Evolutionary conservation across 163 green algal genomes (phyloP).

Genomic region (Smithsoniella earleae): DNA sequence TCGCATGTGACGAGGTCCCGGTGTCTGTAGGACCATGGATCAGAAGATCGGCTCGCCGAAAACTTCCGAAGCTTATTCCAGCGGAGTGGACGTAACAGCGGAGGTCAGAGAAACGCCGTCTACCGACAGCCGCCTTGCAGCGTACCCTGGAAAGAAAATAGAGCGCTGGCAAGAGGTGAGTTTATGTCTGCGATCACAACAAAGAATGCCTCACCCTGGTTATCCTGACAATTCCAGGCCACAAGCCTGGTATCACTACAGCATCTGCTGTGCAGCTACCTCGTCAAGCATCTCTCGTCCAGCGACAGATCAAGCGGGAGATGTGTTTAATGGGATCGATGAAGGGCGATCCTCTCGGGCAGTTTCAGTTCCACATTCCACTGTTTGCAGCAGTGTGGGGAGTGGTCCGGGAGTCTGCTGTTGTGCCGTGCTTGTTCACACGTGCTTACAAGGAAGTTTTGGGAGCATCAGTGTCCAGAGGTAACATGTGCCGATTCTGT

Average conservation of each 20-base stretch:
- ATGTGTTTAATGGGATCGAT: constrained; percentile 3
- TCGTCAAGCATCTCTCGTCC: background rate
- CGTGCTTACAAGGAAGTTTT: constrained; percentile 23
- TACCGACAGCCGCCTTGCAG: background rate
- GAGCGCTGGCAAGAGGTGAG: constrained; percentile 29
- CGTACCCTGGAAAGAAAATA: constrained; percentile 15
- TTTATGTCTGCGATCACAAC: no score
- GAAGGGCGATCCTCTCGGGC: constrained; percentile 16
- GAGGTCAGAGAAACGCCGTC: no score
- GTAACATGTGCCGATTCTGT: constrained; percentile 28
- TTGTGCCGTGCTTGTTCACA: constrained; percentile 20
- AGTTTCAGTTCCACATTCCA: constrained; percentile 31
- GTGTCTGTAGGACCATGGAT: no score
- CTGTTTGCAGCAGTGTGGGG: constrained; percentile 26
- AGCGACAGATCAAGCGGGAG: constrained; percentile 29
- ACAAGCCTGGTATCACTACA: no score
- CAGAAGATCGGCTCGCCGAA: no score
- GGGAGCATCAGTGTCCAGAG: constrained; percentile 2
- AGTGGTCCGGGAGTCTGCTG: background rate
- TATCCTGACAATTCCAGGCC: no score
- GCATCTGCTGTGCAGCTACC: constrained; percentile 19
- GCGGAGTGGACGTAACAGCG: no score
- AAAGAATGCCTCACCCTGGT: no score
- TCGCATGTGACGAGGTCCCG: no score
- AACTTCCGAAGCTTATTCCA: no score